Percentiles rank a stretch among this genome's conserved stretches.
phyloP scores from a whole-genome alignment of 352 stramenopile genomes.

The Phytophthora idaei region DNA sequence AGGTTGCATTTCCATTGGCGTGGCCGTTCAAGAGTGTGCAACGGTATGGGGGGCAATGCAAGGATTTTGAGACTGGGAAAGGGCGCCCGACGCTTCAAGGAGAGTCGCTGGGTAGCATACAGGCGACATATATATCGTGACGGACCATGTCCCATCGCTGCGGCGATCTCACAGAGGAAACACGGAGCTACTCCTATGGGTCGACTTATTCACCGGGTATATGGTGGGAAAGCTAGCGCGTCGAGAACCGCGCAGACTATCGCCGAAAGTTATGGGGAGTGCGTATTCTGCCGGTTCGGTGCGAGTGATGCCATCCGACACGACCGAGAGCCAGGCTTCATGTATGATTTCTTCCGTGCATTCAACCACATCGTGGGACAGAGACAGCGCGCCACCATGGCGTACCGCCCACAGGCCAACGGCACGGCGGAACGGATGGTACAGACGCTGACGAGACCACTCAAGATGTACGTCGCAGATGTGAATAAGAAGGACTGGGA shows the following conservation, averaged over 20 bases:
- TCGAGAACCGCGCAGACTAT: not conserved
- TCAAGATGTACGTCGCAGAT: constrained; percentile 21
- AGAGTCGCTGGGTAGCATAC: constrained; percentile 11
- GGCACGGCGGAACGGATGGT: constrained; percentile 28
- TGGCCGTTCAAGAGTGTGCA: not conserved
- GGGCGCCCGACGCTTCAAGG: not conserved
- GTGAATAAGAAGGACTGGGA: constrained; percentile 28
- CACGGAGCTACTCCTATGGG: constrained; percentile 15
- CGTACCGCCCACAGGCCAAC: constrained; percentile 32
- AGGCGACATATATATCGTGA: constrained; percentile 13
- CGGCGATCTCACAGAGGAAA: constrained; percentile 4
- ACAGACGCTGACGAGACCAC: constrained; percentile 14
- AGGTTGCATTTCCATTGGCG: constrained; percentile 3
- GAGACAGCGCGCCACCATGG: not conserved
- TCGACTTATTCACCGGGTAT: not conserved
- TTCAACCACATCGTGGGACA: constrained; percentile 29
- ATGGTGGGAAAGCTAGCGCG: not conserved
- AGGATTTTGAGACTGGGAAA: constrained; percentile 13
- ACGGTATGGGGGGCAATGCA: constrained; percentile 5
- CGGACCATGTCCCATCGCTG: constrained; percentile 23
- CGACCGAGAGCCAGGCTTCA: constrained; percentile 24
- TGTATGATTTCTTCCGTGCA: constrained; percentile 27
- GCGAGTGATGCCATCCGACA: constrained; percentile 12
- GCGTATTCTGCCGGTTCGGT: constrained; percentile 4
- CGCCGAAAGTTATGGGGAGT: not conserved